Evolutionary conservation across 148 eudicot genomes (phyloP).

Genomic region (Tetragonia tetragonoides): DNA sequence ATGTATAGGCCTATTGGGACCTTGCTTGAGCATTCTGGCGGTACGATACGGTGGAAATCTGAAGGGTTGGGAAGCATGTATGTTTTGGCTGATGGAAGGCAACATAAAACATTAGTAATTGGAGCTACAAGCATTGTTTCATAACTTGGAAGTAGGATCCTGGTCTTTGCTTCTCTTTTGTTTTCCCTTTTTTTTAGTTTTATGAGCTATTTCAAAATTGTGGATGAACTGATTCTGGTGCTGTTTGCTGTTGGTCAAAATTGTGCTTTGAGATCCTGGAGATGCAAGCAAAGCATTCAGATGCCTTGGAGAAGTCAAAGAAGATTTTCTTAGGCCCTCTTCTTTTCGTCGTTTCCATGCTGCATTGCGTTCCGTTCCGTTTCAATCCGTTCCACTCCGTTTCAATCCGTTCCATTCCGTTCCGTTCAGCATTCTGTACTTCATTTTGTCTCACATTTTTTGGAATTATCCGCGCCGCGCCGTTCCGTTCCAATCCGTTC

Average conservation of each 20-base stretch:
- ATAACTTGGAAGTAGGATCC: neutral
- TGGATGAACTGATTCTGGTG: neutral
- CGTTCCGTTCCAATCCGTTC: too few species aligned
- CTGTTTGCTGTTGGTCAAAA: neutral
- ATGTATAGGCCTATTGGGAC: too few species aligned
- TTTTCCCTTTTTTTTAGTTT: neutral
- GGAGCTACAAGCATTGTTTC: neutral
- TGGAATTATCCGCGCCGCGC: too few species aligned
- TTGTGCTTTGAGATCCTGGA: conserved; percentile 65
- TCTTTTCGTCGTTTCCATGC: too few species aligned
- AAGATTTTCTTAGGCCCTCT: conserved; percentile 84
- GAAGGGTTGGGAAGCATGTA: neutral
- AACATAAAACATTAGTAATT: neutral
- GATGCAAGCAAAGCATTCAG: conserved; percentile 79
- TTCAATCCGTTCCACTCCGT: too few species aligned
- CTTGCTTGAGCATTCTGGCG: too few species aligned
- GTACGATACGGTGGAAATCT: too few species aligned
- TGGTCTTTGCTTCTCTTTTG: neutral
- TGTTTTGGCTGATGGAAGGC: neutral
- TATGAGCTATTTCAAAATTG: neutral
- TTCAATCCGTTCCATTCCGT: too few species aligned
- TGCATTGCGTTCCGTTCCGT: too few species aligned
- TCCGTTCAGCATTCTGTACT: too few species aligned
- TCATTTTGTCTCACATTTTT: too few species aligned
- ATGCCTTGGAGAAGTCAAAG: conserved; percentile 64